phyloP scores from a whole-genome alignment of 2,329 filamentous ascomycete genomes.

The Aspergillus luchuensis region DNA sequence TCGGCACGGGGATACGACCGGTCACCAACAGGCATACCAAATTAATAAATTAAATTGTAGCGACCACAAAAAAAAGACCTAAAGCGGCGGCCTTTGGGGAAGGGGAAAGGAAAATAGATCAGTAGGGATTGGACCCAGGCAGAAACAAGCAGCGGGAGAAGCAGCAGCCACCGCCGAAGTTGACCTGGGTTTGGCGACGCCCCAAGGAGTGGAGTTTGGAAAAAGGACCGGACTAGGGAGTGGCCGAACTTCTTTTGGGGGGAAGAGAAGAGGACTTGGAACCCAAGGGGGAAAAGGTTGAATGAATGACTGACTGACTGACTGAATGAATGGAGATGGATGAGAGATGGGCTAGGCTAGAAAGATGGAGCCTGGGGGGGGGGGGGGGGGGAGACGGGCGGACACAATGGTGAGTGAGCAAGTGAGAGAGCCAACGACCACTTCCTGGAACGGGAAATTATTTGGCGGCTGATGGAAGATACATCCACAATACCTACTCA shows the following conservation, averaged over 20 bases:
- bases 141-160: neutral
- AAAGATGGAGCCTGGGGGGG: neutral
- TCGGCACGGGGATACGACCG: neutral
- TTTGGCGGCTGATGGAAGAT: neutral
- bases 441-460: neutral
- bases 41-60: neutral
- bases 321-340: neutral
- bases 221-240: neutral
- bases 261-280: too few relatives aligned
- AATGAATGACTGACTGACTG: neutral
- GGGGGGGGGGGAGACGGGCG: neutral
- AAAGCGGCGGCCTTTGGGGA: neutral
- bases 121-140: neutral
- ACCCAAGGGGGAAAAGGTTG: neutral
- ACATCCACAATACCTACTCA: neutral
- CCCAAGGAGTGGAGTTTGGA: neutral
- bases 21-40: neutral
- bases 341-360: too few relatives aligned
- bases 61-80: neutral
- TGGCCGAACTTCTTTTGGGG: neutral
- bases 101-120: neutral
- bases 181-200: neutral
- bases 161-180: neutral
- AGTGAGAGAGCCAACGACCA: neutral
- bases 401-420: neutral